phyloP scores from a whole-genome alignment of 768 basidiomycete genomes.

The Tulasnella sp. region DNA sequence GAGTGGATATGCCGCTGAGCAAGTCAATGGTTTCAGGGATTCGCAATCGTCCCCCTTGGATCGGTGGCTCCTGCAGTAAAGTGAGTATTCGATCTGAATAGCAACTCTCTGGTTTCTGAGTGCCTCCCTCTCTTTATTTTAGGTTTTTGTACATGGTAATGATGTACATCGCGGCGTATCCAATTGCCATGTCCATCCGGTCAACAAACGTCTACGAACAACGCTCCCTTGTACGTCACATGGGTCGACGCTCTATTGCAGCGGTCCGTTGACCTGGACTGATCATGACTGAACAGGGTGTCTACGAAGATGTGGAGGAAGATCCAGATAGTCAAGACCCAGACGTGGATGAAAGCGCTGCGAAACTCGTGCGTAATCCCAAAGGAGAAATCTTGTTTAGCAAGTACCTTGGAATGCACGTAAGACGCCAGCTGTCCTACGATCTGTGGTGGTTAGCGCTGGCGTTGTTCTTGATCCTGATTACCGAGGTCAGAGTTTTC shows the following conservation, averaged over 20 bases:
- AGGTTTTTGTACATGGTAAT: slow-evolving; percentile 83
- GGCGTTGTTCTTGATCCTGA: slow-evolving; percentile 82
- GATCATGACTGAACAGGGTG: slow-evolving; percentile 35
- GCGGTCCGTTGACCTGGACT: background rate
- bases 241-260: background rate
- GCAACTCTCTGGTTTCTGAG: background rate
- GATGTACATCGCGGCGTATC: slow-evolving; percentile 47
- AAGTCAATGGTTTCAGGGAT: slow-evolving; percentile 40
- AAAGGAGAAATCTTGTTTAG: slow-evolving; percentile 58
- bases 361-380: slow-evolving; percentile 32
- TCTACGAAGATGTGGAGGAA: slow-evolving; percentile 45
- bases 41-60: slow-evolving; percentile 62
- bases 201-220: slow-evolving; percentile 88
- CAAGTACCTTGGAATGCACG: slow-evolving; percentile 72
- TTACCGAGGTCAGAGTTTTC: slow-evolving; percentile 61
- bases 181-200: slow-evolving; percentile 53
- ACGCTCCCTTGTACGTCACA: slow-evolving; percentile 47
- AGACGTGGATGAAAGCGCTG: slow-evolving; percentile 31
- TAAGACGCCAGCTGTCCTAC: slow-evolving; percentile 78
- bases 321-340: slow-evolving; percentile 45
- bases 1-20: too few species aligned
- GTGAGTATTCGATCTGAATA: slow-evolving; percentile 37
- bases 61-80: slow-evolving; percentile 84
- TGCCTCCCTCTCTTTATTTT: background rate
- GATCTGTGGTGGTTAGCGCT: slow-evolving; percentile 95